Conservation (phyloP, 2,329 filamentous ascomycete genomes). For the Aspergillus brasiliensis region DNA sequence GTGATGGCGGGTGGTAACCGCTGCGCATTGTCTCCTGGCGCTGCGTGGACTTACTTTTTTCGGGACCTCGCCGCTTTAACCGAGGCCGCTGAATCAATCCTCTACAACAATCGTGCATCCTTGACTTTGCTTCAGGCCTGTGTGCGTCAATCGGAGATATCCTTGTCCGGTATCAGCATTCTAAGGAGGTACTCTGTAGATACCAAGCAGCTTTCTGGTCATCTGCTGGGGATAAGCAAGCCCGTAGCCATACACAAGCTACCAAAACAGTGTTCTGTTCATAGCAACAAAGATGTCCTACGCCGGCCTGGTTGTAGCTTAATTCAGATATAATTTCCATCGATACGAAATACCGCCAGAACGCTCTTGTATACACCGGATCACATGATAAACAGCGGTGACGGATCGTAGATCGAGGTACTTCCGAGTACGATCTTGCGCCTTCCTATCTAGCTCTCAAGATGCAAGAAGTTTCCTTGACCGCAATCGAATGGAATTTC, state of each 20-base stretch:
- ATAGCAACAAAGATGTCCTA: background rate
- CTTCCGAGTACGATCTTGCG: background rate
- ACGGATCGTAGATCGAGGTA: background rate
- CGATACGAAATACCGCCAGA: background rate
- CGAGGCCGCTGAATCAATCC: background rate
- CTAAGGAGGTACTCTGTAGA: background rate
- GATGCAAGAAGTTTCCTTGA: background rate
- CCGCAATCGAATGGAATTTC: background rate
- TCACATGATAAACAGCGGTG: slow-evolving; percentile 9
- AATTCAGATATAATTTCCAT: background rate
- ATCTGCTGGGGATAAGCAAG: too few relatives aligned
- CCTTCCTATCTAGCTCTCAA: background rate
- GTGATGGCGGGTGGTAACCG: slow-evolving; percentile 14
- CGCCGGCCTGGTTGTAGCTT: background rate
- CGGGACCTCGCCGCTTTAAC: background rate
- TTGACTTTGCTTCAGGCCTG: background rate
- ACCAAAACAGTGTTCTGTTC: background rate
- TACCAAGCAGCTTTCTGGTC: too few relatives aligned
- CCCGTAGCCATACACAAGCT: background rate
- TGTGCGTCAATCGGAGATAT: background rate
- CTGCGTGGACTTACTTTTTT: background rate
- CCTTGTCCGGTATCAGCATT: background rate
- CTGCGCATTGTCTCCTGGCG: background rate
- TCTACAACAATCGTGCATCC: background rate
- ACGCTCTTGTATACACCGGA: background rate